Evolutionary conservation across 306 rosid species (phyloP), one percentile per base, ranked within the genome.

Genomic region (Dalbergia oliveri): DNA sequence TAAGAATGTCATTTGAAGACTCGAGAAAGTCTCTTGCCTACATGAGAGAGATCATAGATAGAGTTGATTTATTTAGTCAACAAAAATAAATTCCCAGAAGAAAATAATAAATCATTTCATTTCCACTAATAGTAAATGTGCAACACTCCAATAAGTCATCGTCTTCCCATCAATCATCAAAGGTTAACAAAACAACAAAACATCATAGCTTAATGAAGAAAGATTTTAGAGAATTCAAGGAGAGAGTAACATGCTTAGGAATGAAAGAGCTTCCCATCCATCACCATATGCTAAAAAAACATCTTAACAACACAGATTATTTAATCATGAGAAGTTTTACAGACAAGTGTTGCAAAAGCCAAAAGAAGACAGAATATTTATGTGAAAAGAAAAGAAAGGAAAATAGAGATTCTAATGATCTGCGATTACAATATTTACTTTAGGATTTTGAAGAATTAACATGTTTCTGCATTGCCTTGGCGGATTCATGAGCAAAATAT

Each of bases 401-500:
- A 45, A 44, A 64, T 72, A 26, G 49, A 78, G 65, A 58, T 34
- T 45, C 65, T 37, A 72, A 57, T 72, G 26, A 31, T 51, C 53
- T 50, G 4, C 51, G 12, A 68, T 66, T 77, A 61, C 82, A 73
- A 49, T 5, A 78, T 73, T 67, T 70, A 23, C 43, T 54, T 85
- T 82, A 89, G 71, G 87, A 82, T 66, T 88, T 74, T 64, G 34
- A 66, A 73, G 86, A 81, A 78, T 58, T 78, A 34, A 91, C 60
- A 69, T 93, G 89, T 64, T 88, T 82, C 80, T 72, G 80, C 84
- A 95, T 77, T 47, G 80, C 90, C 87, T 89, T 86, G 26, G 93
- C 81, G 68, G 99, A 95, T 78, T 89, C 91, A 75, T 88, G 87
- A 74, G 97, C 94, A 80, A 95, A 95, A 84, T 83, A 83, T 85